Base-by-base conservation (phyloP, 1,284 basidiomycete species). In the Vanrija pseudolonga region DNA sequence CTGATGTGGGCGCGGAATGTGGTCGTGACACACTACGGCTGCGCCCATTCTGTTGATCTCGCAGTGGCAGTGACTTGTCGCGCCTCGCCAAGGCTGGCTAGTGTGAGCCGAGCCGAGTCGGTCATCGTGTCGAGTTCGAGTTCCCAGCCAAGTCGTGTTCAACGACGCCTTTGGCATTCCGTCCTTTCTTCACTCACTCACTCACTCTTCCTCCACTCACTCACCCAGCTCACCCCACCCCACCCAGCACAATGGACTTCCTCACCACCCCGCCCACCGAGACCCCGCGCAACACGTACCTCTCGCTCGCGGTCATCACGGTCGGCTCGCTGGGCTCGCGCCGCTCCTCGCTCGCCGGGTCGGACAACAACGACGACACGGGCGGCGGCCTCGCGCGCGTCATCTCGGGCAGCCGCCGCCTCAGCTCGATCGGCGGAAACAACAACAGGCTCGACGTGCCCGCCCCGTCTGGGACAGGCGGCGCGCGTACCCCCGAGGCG, bases 291-390 rank as follows among this genome's bases (percentile, higher is more conserved):
- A 64, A 65, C 56, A 57, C 70, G 42, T 71, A 66, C 60, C 66
- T 71, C 24, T 69, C 69, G 47, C 57, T 68, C n/a, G 69, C 67
- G 3, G 66, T 57, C 46, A 67, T 74, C 56, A 65, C 59, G 49
- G 50, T 73, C 50, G 45, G 46, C 24, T 57, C 58, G 23, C 28
- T 53, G 15, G 46, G 44, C 6, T 46, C 28, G 7, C 62, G 72
- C 22, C 67, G 72, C 39, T 43, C 62, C 40, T 73, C 71, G 12
- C 44, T 47, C 3, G 61, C 32, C 24, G 55, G n/a, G 15, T 64
- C 62, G 9, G 54, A 56, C 26, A 46, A 40, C 18, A 51, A 47
- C 22, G 57, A 51, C 11, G 57, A n/a, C n/a, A n/a, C n/a, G n/a
- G n/a, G 45, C 17, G 65, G 50, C 19, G 55, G 57, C 3, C 55